A percentile compares a stretch with the other conserved stretches of the same genome.
phyloP scores from a whole-genome alignment of 257 asterid species.

The Fraxinus americana region DNA sequence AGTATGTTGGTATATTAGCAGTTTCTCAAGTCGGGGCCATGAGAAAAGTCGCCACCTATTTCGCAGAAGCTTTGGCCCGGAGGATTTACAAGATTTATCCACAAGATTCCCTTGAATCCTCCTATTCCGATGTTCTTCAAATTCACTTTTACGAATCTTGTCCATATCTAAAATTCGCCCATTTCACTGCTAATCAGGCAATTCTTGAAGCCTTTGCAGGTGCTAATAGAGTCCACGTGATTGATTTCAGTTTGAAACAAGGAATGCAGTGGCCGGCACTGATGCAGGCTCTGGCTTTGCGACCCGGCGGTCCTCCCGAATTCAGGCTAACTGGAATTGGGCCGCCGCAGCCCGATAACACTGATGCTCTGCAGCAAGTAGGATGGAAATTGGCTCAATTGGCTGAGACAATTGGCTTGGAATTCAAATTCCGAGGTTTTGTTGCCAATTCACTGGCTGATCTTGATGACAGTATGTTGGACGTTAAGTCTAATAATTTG shows the following conservation, averaged over 20 bases:
- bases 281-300: constrained; percentile 70
- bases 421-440: constrained; percentile 72
- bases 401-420: constrained; percentile 66
- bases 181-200: constrained; percentile 83
- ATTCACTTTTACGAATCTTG: constrained; percentile 85
- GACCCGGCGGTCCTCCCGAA: constrained; percentile 76
- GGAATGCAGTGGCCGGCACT: constrained; percentile 93
- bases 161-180: constrained; percentile 77
- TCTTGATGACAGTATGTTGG: constrained; percentile 56
- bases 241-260: constrained; percentile 73
- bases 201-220: constrained; percentile 71
- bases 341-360: constrained; percentile 78
- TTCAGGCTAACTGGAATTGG: constrained; percentile 72
- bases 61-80: constrained; percentile 68
- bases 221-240: constrained; percentile 57
- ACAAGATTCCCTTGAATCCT: constrained; percentile 49
- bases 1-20: constrained; percentile 63
- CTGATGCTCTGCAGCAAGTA: constrained; percentile 70
- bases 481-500: constrained; percentile 36
- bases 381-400: constrained; percentile 81
- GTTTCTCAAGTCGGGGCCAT: constrained; percentile 81
- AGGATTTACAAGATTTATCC: constrained; percentile 69
- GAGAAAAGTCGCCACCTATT: constrained; percentile 82
- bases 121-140: constrained; percentile 61
- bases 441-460: constrained; percentile 75